Evolutionary conservation across 768 basidiomycete species (phyloP), one percentile per base, ranked within the genome.

Genomic region (Heimioporus sp.): DNA sequence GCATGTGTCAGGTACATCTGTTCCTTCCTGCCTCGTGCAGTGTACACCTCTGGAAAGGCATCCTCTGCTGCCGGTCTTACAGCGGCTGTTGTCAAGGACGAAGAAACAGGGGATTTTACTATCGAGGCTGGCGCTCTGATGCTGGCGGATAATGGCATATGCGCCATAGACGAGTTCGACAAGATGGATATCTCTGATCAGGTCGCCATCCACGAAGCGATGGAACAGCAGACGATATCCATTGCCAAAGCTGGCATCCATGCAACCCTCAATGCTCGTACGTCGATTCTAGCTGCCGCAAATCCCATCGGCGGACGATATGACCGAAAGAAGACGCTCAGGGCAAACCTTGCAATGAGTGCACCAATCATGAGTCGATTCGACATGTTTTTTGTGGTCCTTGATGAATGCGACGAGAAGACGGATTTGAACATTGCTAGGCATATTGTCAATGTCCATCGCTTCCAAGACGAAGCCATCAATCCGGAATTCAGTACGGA

Each of bases 151-250:
- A 98, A 98, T 61, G 97, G 97, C 9, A 98, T 98, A 66, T 99
- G 97, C 65, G 95, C 95, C n/a, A 99, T 99, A 63, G 97, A 99
- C 73, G 97, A 98, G 71, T 99, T 99, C 64, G 97, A 99, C 81
- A 99, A 99, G 73, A 99, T 99, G 97, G 96, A 98, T 68, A 85
- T 98, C 47, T 86, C 91, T 0, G 97, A 98, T 69, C 97, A 98
- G 69, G 93, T 98, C 39, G 97, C 97, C 34, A 98, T 99, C 62
- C 97, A 99, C 78, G 96, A 98, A 78, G 96, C 96, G 9, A 98
- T 98, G 96, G 96, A 98, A 85, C 96, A 98, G 73, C 95, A 98
- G 73, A 98, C 96, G 1, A 98, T 98, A 61, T 97, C 94, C 28
- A 98, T 98, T 57, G 97, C 97, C 38, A 99, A 99, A 69, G 97